These are phyloP conservation scores for Pythium angustatum DNA, from an alignment of 352 stramenopile genomes.

Conservation along the genomic window DNA sequence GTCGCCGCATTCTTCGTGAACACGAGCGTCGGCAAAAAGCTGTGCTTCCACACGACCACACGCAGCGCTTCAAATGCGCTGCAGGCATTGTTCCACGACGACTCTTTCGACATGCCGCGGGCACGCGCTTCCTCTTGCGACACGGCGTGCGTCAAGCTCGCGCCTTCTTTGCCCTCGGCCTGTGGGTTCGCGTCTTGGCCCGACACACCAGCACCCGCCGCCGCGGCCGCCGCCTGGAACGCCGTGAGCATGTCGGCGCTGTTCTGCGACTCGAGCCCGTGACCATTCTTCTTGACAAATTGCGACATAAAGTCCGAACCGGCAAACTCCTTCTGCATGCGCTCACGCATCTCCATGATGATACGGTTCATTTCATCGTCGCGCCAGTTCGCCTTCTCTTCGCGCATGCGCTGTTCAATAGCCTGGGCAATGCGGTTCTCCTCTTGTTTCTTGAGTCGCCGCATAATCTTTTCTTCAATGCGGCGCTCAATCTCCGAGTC, in stretches of 20 bases:
- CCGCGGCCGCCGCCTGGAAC: conserved; percentile 35
- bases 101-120: conserved; percentile 70
- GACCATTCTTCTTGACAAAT: conserved; percentile 67
- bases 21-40: conserved; percentile 71
- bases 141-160: not conserved
- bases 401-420: conserved; percentile 81
- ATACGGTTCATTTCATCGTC: conserved; percentile 91
- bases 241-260: conserved; percentile 36
- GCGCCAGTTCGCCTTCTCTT: conserved; percentile 85
- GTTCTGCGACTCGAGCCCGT: conserved; percentile 30
- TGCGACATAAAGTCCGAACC: conserved; percentile 59
- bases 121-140: conserved; percentile 24
- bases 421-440: conserved; percentile 80
- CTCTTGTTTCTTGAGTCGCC: conserved; percentile 86
- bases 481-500: conserved; percentile 80
- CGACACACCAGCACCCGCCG: not conserved
- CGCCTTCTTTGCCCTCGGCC: conserved; percentile 63
- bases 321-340: conserved; percentile 82
- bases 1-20: conserved; percentile 46
- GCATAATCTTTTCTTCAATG: conserved; percentile 88
- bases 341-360: conserved; percentile 87
- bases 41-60: conserved; percentile 89
- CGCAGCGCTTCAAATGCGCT: conserved; percentile 68
- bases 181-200: conserved; percentile 49
- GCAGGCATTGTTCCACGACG: conserved; percentile 85